These are phyloP conservation scores for Raffaelea arxii DNA, from an alignment of 2,329 filamentous ascomycete genomes.

Conservation along the genomic window DNA sequence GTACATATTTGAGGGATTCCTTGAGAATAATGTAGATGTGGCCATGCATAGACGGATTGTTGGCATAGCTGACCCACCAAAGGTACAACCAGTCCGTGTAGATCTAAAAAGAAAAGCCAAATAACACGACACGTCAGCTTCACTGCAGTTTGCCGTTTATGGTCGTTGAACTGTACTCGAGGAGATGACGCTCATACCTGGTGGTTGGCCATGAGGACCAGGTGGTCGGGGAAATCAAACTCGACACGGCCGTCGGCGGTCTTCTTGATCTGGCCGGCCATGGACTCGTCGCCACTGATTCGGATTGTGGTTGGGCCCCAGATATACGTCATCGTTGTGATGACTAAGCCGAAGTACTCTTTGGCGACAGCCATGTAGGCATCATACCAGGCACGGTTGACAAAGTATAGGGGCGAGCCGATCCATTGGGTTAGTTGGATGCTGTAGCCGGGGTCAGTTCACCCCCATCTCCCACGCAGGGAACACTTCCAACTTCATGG, in stretches of 20 bases:
- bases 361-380: constrained; percentile 83
- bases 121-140: no score
- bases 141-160: no score
- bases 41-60: constrained; percentile 65
- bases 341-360: constrained; percentile 68
- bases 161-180: no score
- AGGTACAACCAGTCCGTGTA: constrained; percentile 91
- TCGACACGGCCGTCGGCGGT: constrained; percentile 63
- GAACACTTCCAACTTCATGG: neutral
- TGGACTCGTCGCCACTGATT: constrained; percentile 74
- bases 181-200: constrained; percentile 47
- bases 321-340: constrained; percentile 73
- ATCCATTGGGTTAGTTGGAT: constrained; percentile 65
- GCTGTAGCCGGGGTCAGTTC: constrained; percentile 23
- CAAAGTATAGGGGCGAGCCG: constrained; percentile 64
- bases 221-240: constrained; percentile 70
- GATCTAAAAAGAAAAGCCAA: constrained; percentile 42
- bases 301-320: constrained; percentile 78
- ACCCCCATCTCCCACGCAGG: neutral
- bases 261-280: constrained; percentile 63
- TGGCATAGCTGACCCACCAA: constrained; percentile 89
- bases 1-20: constrained; percentile 73
- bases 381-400: constrained; percentile 71
- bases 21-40: constrained; percentile 87
- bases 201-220: constrained; percentile 81